Percentiles rank a stretch among this genome's conserved stretches.
Evolutionary conservation across 2,329 filamentous ascomycete genomes (phyloP).

Genomic region (Botrytis pseudocinerea): DNA sequence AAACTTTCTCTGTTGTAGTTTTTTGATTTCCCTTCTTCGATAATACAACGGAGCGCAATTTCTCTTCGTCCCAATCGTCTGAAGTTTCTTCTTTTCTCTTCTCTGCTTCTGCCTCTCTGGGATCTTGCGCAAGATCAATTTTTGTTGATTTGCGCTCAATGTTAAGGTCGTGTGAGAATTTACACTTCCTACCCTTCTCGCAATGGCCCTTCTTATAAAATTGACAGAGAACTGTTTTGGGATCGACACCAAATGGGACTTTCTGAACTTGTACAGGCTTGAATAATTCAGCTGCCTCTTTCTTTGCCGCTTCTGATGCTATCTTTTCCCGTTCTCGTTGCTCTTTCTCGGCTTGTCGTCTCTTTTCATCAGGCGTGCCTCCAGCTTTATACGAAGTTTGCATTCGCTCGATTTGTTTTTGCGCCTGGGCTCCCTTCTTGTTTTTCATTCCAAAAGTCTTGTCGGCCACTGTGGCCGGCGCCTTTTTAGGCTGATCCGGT

Average conservation of each 20-base stretch:
- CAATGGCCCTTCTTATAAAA: conserved; percentile 98
- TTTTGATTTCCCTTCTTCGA: conserved; percentile 97
- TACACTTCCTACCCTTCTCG: conserved; percentile 97
- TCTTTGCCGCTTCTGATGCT: conserved; percentile 81
- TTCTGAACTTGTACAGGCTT: conserved; percentile 95
- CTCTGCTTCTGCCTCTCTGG: conserved; percentile 69
- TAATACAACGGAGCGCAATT: conserved; percentile 83
- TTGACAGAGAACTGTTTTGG: conserved; percentile 94
- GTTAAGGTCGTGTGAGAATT: conserved; percentile 90
- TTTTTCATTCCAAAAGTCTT: conserved; percentile 99
- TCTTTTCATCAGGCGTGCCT: conserved; percentile 85
- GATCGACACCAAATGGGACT: conserved; percentile 95
- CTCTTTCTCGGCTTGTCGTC: conserved; percentile 67
- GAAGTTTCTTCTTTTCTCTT: conserved; percentile 89
- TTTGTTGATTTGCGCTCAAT: conserved; percentile 92
- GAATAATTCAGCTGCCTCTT: conserved; percentile 78
- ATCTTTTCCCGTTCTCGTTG: conserved; percentile 83
- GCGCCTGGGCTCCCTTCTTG: conserved; percentile 90
- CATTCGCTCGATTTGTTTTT: conserved; percentile 88
- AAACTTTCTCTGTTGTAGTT: conserved; percentile 96
- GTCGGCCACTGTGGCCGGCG: conserved; percentile 69
- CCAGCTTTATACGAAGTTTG: conserved; percentile 69
- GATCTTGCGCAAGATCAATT: conserved; percentile 87
- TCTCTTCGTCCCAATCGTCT: conserved; percentile 97
- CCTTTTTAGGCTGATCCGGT: conserved; percentile 52